Evolutionary conservation across 805 yeast species (phyloP).

Genomic region (Metschnikowia reukaufii): DNA sequence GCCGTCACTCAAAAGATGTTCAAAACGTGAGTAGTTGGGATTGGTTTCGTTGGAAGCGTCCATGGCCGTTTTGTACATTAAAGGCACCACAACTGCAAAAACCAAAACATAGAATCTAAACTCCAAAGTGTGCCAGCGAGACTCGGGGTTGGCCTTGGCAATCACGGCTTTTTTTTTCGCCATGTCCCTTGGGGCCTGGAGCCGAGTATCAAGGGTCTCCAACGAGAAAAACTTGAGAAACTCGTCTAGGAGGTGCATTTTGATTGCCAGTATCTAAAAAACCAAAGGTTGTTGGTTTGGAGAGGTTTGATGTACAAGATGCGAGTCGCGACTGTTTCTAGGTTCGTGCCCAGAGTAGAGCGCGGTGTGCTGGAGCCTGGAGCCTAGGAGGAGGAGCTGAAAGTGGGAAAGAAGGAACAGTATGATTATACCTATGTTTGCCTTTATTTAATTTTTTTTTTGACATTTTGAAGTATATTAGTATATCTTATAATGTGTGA

Average conservation of each 20-base stretch:
- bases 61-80: constrained; percentile 79
- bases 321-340: neutral
- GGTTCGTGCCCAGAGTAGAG: neutral
- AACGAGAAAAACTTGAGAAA: constrained; percentile 45
- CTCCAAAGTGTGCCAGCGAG: constrained; percentile 78
- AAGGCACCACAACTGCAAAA: constrained; percentile 71
- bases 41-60: constrained; percentile 74
- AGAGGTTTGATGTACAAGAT: neutral
- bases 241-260: constrained; percentile 8
- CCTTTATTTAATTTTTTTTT: neutral
- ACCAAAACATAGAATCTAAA: constrained; percentile 65
- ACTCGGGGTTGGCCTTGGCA: constrained; percentile 36
- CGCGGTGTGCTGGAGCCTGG: neutral
- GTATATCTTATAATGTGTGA: neutral
- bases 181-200: constrained; percentile 39
- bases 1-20: constrained; percentile 66
- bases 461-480: too few relatives aligned
- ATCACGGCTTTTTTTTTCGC: constrained; percentile 32
- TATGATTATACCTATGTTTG: too few relatives aligned
- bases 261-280: neutral
- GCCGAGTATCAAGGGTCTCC: constrained; percentile 53
- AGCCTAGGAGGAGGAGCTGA: too few relatives aligned
- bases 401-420: too few relatives aligned
- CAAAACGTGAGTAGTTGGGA: constrained; percentile 66
- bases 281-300: neutral